Evolutionary conservation across 1,284 basidiomycete species (phyloP).

Genomic region (Polyporus tsugae): DNA sequence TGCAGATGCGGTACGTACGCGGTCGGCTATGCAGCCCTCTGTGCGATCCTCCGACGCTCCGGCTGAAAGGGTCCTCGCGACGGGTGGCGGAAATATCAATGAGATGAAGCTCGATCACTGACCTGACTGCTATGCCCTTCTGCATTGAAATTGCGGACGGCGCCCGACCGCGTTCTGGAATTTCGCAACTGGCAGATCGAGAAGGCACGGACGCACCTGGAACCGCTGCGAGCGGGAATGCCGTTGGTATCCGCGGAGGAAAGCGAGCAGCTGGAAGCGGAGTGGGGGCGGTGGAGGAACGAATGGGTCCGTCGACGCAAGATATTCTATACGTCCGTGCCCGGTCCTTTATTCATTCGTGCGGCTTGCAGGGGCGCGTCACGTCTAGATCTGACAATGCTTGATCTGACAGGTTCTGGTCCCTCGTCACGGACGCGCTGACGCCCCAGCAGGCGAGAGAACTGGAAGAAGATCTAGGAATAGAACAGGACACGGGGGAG

Average conservation of each 20-base stretch:
- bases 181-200: slow-evolving; percentile 50
- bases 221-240: slow-evolving; percentile 70
- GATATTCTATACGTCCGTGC: slow-evolving; percentile 66
- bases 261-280: slow-evolving; percentile 63
- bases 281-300: slow-evolving; percentile 74
- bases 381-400: slow-evolving; percentile 2
- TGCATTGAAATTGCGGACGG: slow-evolving; percentile 1
- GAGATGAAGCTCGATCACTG: background rate
- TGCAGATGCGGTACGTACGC: slow-evolving; percentile 50
- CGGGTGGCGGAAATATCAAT: background rate
- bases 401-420: slow-evolving; percentile 67
- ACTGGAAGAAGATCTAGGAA: slow-evolving; percentile 76
- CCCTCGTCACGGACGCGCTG: slow-evolving; percentile 70
- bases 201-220: slow-evolving; percentile 58
- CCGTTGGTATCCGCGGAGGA: slow-evolving; percentile 74
- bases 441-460: slow-evolving; percentile 66
- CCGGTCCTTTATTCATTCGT: background rate
- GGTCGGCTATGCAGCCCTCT: background rate
- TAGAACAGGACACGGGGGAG: slow-evolving; percentile 76
- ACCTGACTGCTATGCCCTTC: slow-evolving; percentile 2
- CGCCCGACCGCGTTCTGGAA: background rate
- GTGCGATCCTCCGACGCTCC: background rate
- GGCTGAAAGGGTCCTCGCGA: background rate
- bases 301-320: slow-evolving; percentile 79
- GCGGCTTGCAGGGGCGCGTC: background rate